Percentiles rank a stretch among this genome's conserved stretches.
These are phyloP conservation scores for Tilletia caries DNA, from an alignment of 1,284 basidiomycete species.

Conservation along the genomic window DNA sequence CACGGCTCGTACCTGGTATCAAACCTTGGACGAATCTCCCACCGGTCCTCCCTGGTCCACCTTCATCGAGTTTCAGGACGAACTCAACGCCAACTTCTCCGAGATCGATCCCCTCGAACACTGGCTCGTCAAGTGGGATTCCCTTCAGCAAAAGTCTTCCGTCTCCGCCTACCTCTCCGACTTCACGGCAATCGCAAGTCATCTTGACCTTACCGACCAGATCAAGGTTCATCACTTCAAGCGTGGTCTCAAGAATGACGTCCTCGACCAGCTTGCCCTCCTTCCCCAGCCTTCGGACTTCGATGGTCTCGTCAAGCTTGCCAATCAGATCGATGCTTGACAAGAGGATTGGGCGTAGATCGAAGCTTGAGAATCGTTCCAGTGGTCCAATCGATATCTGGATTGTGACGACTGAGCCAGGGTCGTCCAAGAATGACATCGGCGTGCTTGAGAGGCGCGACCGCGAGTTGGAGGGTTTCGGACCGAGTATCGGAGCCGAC, in stretches of 20 bases:
- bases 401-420: slow-evolving; percentile 9
- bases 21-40: neutral
- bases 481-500: neutral
- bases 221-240: neutral
- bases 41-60: neutral
- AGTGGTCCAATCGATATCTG: neutral
- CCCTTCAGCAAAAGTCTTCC: neutral
- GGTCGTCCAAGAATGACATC: neutral
- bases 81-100: neutral
- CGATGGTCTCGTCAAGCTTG: neutral
- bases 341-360: neutral
- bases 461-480: neutral
- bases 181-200: neutral
- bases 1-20: neutral
- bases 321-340: neutral
- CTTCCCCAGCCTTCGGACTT: neutral
- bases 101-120: neutral
- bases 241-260: slow-evolving; percentile 3
- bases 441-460: neutral
- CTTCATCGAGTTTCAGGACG: neutral
- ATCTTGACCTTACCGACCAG: neutral
- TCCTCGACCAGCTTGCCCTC: neutral
- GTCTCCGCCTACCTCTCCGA: neutral
- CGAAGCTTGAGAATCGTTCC: neutral
- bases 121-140: neutral